A percentile compares a stretch with the other conserved stretches of the same genome.
Evolutionary conservation across 176 grass and related monocot genomes (phyloP).

Genomic region (Musa beccarii): DNA sequence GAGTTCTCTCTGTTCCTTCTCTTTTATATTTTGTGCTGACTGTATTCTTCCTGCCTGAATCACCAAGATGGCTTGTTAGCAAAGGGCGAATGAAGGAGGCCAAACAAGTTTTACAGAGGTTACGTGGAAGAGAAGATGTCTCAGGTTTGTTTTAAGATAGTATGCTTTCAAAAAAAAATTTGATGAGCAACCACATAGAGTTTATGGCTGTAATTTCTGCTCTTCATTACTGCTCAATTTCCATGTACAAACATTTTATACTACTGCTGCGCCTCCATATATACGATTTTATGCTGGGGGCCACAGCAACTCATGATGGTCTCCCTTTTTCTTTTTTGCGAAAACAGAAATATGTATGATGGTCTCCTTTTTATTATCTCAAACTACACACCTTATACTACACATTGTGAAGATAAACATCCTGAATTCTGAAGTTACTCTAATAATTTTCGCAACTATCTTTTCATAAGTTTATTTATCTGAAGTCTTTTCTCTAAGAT

Average conservation of each 20-base stretch:
- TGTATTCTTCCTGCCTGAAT: constrained; percentile 52
- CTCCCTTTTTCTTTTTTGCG: background rate
- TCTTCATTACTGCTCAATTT: background rate
- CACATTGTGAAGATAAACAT: no score
- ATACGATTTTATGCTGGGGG: no score
- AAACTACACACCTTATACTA: no score
- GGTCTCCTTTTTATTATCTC: no score
- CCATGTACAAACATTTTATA: background rate
- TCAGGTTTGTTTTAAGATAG: constrained; percentile 10
- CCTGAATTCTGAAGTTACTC: no score
- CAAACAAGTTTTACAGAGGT: constrained; percentile 44
- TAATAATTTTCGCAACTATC: no score
- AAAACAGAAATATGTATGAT: background rate
- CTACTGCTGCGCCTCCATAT: background rate
- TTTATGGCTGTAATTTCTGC: background rate
- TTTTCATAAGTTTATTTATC: no score
- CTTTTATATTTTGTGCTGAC: constrained; percentile 43
- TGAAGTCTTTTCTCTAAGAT: no score
- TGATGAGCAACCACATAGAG: background rate
- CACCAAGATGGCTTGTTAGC: constrained; percentile 76
- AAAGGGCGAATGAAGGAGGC: constrained; percentile 76
- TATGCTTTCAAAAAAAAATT: background rate
- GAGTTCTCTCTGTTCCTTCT: constrained; percentile 40
- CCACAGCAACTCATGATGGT: no score
- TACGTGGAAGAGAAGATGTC: constrained; percentile 52